phyloP scores from a whole-genome alignment of 2,329 filamentous ascomycete species.

The Cephalotrichum gorgonifer region DNA sequence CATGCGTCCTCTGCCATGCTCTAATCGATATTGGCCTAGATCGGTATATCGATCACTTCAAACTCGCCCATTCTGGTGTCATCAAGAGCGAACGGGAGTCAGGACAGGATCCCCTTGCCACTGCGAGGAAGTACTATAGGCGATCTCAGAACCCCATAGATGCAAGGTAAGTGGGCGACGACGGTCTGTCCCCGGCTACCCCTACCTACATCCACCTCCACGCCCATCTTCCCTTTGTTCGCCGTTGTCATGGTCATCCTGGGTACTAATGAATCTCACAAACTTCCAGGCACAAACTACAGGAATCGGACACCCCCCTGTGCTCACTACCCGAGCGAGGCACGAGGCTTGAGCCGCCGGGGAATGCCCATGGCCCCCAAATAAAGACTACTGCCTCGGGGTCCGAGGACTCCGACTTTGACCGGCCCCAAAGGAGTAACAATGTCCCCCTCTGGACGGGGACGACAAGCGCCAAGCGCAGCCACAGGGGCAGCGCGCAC shows the following conservation, averaged over 20 bases:
- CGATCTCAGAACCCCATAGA: background rate
- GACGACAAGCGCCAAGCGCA: background rate
- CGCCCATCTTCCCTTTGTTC: no score
- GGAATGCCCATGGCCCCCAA: background rate
- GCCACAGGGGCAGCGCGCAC: background rate
- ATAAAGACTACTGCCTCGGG: background rate
- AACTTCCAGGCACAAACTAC: no score
- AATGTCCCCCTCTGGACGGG: background rate
- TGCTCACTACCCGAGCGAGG: background rate
- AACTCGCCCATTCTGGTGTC: background rate
- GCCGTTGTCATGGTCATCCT: no score
- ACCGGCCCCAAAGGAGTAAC: background rate
- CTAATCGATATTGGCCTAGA: background rate
- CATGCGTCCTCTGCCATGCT: background rate
- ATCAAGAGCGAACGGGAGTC: background rate
- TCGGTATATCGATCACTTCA: background rate
- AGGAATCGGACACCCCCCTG: no score
- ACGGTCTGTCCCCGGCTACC: no score
- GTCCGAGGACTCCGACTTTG: background rate
- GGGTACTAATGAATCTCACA: no score
- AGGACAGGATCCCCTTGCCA: background rate
- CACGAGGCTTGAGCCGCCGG: background rate
- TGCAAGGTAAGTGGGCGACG: background rate
- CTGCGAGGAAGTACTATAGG: background rate
- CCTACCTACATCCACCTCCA: no score